Conservation (phyloP, 768 basidiomycete species). For the Leccinum subgranulosum region DNA sequence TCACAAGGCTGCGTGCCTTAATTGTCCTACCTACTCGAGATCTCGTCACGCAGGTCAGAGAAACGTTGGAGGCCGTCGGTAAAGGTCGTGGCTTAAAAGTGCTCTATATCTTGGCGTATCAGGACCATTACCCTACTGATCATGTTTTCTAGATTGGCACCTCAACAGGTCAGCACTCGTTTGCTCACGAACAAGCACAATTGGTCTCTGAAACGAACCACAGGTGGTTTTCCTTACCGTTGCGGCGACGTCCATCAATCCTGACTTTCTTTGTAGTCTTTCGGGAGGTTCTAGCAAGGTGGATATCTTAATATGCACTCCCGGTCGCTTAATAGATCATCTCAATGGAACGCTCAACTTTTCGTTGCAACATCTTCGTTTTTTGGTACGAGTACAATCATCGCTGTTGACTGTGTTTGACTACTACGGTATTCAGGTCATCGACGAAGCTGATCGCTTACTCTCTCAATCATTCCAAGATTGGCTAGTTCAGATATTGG, state of each 20-base stretch:
- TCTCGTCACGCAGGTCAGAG: constrained; percentile 86
- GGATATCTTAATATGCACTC: constrained; percentile 94
- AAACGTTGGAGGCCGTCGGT: constrained; percentile 82
- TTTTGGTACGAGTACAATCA: constrained; percentile 58
- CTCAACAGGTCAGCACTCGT: constrained; percentile 92
- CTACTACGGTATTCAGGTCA: constrained; percentile 53
- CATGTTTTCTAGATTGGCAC: constrained; percentile 53
- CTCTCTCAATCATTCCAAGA: constrained; percentile 95
- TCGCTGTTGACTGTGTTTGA: not conserved
- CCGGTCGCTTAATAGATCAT: constrained; percentile 94
- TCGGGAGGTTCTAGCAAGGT: constrained; percentile 87
- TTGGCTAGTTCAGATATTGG: constrained; percentile 83
- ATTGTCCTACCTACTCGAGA: constrained; percentile 93
- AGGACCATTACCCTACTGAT: not conserved
- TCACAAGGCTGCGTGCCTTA: constrained; percentile 84
- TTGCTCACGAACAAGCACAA: constrained; percentile 84
- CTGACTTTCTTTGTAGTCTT: constrained; percentile 40
- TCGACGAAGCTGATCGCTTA: constrained; percentile 97
- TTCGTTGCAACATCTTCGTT: constrained; percentile 92
- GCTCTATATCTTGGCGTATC: not conserved
- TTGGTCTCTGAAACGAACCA: constrained; percentile 60
- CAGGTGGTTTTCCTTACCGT: constrained; percentile 38
- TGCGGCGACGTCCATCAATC: not conserved
- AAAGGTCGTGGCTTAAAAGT: constrained; percentile 90
- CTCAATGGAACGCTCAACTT: constrained; percentile 85